phyloP scores from a whole-genome alignment of 257 asterid genomes.

The Phtheirospermum japonicum region DNA sequence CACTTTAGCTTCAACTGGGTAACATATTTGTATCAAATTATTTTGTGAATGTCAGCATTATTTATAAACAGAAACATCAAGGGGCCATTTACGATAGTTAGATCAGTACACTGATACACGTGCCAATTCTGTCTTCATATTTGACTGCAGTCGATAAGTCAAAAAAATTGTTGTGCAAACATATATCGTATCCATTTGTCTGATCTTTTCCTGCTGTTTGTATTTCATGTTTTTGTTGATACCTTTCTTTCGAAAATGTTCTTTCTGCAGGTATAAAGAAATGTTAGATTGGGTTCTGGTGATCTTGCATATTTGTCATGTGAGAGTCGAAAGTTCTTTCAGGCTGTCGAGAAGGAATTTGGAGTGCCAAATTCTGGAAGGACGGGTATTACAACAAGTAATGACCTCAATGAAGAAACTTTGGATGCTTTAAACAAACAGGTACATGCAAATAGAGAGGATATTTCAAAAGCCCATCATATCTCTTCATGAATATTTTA shows the following conservation, averaged over 20 bases:
- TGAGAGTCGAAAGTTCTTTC: slow-evolving; percentile 68
- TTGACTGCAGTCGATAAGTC: too few species aligned
- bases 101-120: too few species aligned
- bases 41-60: too few species aligned
- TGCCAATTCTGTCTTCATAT: too few species aligned
- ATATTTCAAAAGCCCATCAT: not conserved
- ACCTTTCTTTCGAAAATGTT: slow-evolving; percentile 10
- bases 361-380: slow-evolving; percentile 58
- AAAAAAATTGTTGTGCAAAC: too few species aligned
- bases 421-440: slow-evolving; percentile 90
- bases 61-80: too few species aligned
- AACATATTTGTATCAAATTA: too few species aligned
- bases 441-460: slow-evolving; percentile 40
- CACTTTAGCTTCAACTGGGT: too few species aligned
- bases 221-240: too few species aligned
- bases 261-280: slow-evolving; percentile 72
- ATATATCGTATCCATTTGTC: too few species aligned
- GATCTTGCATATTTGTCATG: slow-evolving; percentile 91
- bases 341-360: slow-evolving; percentile 67
- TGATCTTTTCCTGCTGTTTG: too few species aligned
- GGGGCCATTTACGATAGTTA: too few species aligned
- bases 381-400: slow-evolving; percentile 79
- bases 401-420: slow-evolving; percentile 97
- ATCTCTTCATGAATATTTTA: slow-evolving; percentile 4
- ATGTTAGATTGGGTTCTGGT: slow-evolving; percentile 83